Evolutionary conservation across 2,329 filamentous ascomycete genomes (phyloP), one percentile per base, ranked within the genome.

Genomic region (Knufia fluminis): DNA sequence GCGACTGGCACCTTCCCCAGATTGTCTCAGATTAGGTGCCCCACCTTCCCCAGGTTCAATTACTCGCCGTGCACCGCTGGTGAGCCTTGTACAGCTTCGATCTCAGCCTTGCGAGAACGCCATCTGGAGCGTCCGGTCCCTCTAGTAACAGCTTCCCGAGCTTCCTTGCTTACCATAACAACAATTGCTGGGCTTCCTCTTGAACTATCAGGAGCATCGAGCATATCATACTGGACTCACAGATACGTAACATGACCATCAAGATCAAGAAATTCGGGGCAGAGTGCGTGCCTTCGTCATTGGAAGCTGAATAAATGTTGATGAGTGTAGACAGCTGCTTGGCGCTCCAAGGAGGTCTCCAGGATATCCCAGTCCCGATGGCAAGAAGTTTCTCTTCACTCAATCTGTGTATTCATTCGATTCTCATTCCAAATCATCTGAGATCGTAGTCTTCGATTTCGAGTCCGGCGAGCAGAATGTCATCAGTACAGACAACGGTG

Each of bases 331-430:
- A 62, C 67, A 71, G 41, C 64, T 74, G 32, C 62, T 74, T 49
- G 67, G 66, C 55, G 70, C 71, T 48, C 71, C 71, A 26, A 64
- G 71, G 52, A 64, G 71, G 53, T 71, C 69, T 28, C 61, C 68
- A 35, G 71, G 67, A 35, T 56, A 66, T 45, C 71, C 71, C 23
- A 72, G 71, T 55, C 59, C 69, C 1, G 61, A 67, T 20, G 71
- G 71, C n/a, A 72, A 66, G 12, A 63, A 72, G 23, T 67, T 69
- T 4, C 63, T 73, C 9, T 74, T 71, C 57, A 72, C 68, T 7
- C 69, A 73, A 48, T 70, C 70, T 1, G 64, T 66, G n/a, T 74
- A 74, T 54, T 73, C 70, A 19, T 74, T 74, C 56, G 68, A 73
- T 24, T 68, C 68, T 0, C 71, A 73, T 55, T 64, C 66, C 32